phyloP scores from a whole-genome alignment of 768 basidiomycete genomes.

The Ramaria rubella region DNA sequence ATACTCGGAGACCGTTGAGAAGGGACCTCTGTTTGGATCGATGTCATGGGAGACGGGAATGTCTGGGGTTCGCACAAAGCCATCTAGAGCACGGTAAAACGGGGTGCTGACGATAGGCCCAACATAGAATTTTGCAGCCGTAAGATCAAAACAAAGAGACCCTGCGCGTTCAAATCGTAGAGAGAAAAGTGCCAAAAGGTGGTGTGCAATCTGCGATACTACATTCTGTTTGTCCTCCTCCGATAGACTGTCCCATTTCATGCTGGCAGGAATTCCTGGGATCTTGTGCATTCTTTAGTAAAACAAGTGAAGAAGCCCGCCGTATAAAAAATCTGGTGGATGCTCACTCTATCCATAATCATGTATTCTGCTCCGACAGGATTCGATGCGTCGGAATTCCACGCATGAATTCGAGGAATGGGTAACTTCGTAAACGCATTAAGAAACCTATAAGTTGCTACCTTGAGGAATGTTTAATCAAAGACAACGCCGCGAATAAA shows the following conservation, averaged over 20 bases:
- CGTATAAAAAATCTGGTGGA: background rate
- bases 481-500: background rate
- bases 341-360: conserved; percentile 17
- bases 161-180: conserved; percentile 15
- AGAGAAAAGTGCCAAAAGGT: conserved; percentile 11
- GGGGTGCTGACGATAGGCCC: conserved; percentile 17
- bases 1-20: conserved; percentile 9
- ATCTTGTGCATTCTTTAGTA: conserved; percentile 9
- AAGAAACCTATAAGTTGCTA: conserved; percentile 18
- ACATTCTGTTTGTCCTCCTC: conserved; percentile 8
- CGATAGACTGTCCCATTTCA: conserved; percentile 15
- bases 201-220: conserved; percentile 15
- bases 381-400: conserved; percentile 16
- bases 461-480: conserved; percentile 5
- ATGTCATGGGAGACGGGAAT: background rate
- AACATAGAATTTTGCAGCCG: conserved; percentile 8
- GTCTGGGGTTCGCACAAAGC: conserved; percentile 11
- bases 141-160: conserved; percentile 14
- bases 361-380: conserved; percentile 18
- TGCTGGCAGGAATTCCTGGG: conserved; percentile 12
- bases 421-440: conserved; percentile 13
- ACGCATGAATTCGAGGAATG: conserved; percentile 14
- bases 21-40: conserved; percentile 14
- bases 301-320: no score
- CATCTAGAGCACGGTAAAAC: conserved; percentile 19